Evolutionary conservation across 345 rosid genomes (phyloP).

Genomic region (Excoecaria cochinchinensis): DNA sequence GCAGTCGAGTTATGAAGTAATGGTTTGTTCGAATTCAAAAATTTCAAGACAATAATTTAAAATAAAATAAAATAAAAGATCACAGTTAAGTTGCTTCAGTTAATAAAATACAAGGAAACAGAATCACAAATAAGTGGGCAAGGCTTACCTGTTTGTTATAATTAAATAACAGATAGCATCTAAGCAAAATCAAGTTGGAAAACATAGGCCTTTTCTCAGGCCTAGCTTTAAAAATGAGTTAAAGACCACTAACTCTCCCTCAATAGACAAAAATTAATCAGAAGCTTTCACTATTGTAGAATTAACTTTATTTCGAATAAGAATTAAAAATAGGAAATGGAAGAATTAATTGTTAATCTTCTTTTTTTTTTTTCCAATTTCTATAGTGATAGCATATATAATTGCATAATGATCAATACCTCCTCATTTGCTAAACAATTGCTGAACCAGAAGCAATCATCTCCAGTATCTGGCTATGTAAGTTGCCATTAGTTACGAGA

Average conservation of each 20-base stretch:
- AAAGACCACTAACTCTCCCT: neutral
- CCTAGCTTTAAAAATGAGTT: neutral
- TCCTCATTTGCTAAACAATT: slow-evolving; percentile 16
- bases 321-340: neutral
- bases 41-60: no score
- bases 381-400: neutral
- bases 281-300: neutral
- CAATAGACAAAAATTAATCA: neutral
- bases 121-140: no score
- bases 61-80: no score
- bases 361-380: neutral
- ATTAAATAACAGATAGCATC: no score
- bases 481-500: slow-evolving; percentile 55
- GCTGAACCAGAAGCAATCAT: slow-evolving; percentile 45
- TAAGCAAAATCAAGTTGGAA: no score
- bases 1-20: no score
- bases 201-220: neutral
- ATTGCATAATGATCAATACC: neutral
- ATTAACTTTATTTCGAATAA: neutral
- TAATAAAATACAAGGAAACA: no score
- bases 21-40: no score
- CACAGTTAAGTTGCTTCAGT: no score
- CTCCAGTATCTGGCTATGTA: slow-evolving; percentile 53
- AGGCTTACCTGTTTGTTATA: no score
- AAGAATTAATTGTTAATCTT: neutral